Evolutionary conservation across 169 alveolate genomes (phyloP).

Genomic region (Cryptosporidium felis): DNA sequence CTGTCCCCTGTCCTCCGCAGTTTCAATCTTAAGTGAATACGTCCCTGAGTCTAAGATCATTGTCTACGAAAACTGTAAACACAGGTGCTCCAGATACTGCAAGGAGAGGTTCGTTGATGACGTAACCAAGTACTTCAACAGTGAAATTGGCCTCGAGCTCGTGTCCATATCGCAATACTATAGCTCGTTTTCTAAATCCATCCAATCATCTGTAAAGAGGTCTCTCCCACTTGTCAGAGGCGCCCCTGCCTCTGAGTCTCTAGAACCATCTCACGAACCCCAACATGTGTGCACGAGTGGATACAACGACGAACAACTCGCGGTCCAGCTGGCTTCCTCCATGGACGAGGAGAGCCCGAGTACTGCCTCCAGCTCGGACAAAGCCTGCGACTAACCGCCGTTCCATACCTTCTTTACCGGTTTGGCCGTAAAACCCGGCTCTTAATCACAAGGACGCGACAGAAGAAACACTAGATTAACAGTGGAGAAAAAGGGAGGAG

Average conservation of each 20-base stretch:
- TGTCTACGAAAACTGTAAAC: constrained; percentile 56
- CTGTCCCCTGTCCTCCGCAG: constrained; percentile 39
- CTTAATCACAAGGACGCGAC: too few relatives aligned
- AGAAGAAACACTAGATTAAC: too few relatives aligned
- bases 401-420: too few relatives aligned
- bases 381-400: too few relatives aligned
- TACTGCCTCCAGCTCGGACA: too few relatives aligned
- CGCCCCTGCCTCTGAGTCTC: not conserved
- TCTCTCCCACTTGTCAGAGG: not conserved
- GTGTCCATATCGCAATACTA: constrained; percentile 10
- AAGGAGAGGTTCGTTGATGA: constrained; percentile 29
- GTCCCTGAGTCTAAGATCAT: constrained; percentile 22
- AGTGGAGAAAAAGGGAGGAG: too few relatives aligned
- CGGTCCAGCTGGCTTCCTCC: constrained; percentile 18
- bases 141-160: constrained; percentile 9
- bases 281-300: not conserved
- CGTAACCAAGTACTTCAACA: not conserved
- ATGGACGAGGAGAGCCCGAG: not conserved
- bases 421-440: too few relatives aligned
- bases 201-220: not conserved
- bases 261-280: not conserved
- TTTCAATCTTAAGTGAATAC: constrained; percentile 32
- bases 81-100: constrained; percentile 51
- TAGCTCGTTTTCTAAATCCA: not conserved
- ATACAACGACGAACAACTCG: not conserved